Conservation (phyloP, 2,329 filamentous ascomycete species). For the Xylaria multiplex region DNA sequence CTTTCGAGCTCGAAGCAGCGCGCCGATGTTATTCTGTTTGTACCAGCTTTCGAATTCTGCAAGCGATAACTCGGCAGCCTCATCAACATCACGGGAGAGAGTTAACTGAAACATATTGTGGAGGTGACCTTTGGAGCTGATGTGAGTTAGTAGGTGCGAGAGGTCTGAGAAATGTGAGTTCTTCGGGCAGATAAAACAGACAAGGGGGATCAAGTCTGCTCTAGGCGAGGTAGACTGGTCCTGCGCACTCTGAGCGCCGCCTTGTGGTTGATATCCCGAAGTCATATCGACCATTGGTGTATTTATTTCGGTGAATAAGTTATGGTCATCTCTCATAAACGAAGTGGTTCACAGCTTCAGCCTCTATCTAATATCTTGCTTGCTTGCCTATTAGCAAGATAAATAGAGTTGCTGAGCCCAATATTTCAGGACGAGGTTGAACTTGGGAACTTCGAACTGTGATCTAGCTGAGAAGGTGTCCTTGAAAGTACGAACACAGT, state of each 20-base stretch:
- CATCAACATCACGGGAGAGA: conserved; percentile 74
- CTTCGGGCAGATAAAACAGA: conserved; percentile 85
- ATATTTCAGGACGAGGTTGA: background rate
- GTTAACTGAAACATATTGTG: conserved; percentile 84
- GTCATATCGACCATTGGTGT: conserved; percentile 26
- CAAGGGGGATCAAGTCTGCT: conserved; percentile 66
- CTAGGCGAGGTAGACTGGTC: background rate
- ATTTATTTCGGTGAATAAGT: background rate
- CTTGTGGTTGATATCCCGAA: conserved; percentile 24
- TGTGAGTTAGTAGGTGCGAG: conserved; percentile 90
- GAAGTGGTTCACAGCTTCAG: conserved; percentile 10
- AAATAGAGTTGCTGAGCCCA: background rate
- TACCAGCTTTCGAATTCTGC: conserved; percentile 84
- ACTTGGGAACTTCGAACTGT: background rate
- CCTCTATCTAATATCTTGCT: background rate
- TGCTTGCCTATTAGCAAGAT: background rate
- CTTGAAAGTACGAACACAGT: background rate
- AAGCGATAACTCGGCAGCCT: conserved; percentile 70
- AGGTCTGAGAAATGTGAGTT: conserved; percentile 85
- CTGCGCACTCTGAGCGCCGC: conserved; percentile 15
- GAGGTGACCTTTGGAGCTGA: conserved; percentile 92
- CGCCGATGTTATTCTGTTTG: conserved; percentile 73
- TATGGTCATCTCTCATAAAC: conserved; percentile 2
- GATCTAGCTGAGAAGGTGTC: background rate
- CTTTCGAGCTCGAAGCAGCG: conserved; percentile 80